Evolutionary conservation across 129 eudicot species (phyloP), one percentile per base, ranked within the genome.

Genomic region (Flaveria ramosissima): DNA sequence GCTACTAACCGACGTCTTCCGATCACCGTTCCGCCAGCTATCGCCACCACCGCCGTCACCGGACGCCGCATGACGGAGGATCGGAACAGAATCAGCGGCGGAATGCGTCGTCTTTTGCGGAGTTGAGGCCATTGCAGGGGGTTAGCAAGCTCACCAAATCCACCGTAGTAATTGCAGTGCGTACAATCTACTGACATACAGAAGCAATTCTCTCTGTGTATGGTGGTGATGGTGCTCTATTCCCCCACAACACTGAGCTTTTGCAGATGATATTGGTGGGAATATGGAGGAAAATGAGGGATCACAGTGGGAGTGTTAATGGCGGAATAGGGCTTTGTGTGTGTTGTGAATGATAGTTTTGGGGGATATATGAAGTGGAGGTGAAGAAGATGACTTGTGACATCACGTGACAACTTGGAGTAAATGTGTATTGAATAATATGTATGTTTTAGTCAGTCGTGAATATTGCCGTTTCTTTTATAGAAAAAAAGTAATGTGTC

Each of bases 101-200:
- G 71, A 82, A 86, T 75, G 77, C 95, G 97, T 43, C 97, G 95
- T 45, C 86, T 80, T 89, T 91, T 91, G 72, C 95, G 86, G n/a
- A 87, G 84, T 59, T 91, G 95, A 17, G 97, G 95, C 97, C 97
- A 91, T 91, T 91, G 95, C 52, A 83, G 70, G 71, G 90, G 97
- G 84, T 91, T 91, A 52, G 88, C 91, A 76, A 91, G 86, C 86
- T 86, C 89, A 84, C 82, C 85, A 77, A 78, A 84, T 88, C 97
- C 97, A 88, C 91, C 87, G 85, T 84, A 91, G 78, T 59, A 81
- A 52, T 84, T 81, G 78, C 81, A 45, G 77, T 21, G 63, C 77
- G 77, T 68, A 78, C 86, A 83, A 81, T 87, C 83, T 64, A 85
- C 83, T 91, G 95, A 91, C 97, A 91, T 91, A 91, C 97, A 88